Evolutionary conservation across 305 asterid species (phyloP), one percentile per base, ranked within the genome.

Genomic region (Fraxinus sp.): DNA sequence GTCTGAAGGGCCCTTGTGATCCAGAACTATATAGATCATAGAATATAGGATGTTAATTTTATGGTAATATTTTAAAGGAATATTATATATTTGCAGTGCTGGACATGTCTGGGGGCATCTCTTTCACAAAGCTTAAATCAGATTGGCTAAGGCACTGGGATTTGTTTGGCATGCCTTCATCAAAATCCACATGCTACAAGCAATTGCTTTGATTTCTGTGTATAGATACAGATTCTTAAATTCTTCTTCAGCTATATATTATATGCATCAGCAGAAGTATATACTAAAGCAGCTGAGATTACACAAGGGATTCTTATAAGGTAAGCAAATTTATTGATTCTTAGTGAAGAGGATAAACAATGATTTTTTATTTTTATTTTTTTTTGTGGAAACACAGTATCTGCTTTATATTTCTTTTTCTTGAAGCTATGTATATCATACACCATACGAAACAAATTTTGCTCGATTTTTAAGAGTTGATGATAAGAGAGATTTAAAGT

Each of bases 121-220:
- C 83, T 33, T 80, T 86, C 94, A 81, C 92, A 91, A 87, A 91
- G 77, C 88, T 89, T 44, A 79, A 83, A 86, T 78, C 83, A 82
- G 66, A 89, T 87, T 88, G 92, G 95, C 76, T 82, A 81, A 84
- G 86, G 88, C 84, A 88, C 89, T 88, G 90, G 90, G 93, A 90
- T 89, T 89, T 94, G 94, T 89, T 93, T 88, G 92, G 94, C 97
- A 94, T 92, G 95, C 97, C 84, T 80, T 79, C 68, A 46, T 80
- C 64, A 76, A 77, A 44, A 84, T 83, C 82, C 81, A 80, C 79
- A 77, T 68, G 77, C 87, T 80, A 85, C 89, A 85, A 87, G 89
- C 90, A 86, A 78, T 74, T 88, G 88, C 95, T 87, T 92, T 89
- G 97, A 87, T 91, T 89, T 93, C 91, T 85, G 95, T 89, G 87